Evolutionary conservation across 495 filamentous ascomycete genomes (phyloP), one percentile per base, ranked within the genome.

Genomic region (Aspergillus diversus): DNA sequence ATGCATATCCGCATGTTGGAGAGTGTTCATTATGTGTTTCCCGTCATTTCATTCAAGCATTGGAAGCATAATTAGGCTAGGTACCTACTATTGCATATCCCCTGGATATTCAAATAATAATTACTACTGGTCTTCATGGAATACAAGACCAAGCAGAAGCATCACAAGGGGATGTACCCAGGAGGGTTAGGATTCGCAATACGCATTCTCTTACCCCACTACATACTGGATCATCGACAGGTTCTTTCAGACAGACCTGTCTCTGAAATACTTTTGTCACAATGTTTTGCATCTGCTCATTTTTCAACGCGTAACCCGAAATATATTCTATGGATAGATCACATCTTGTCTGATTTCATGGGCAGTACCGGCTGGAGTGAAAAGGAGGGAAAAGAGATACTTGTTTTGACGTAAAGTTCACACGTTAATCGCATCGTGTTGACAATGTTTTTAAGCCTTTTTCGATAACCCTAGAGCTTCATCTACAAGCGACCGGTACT

Each of bases 401-500:
- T 27, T 27, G 1, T 27, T 27, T 27, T 27, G 2, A 27, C 21
- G 2, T 27, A 27, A 27, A 43, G n/a, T 13, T 43, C 39, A 43
- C 12, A 43, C 39, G 9, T 43, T 11, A 43, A 15, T 11, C 39
- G n/a, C 7, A 7, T 43, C 11, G n/a, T 4, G 0, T 43, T 12
- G 39, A 5, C n/a, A n/a, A 43, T 11, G 39, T 43, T 5, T 43
- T 50, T 50, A 50, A 17, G 47, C 13, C 9, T 17, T 50, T 21
- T 67, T 66, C 81, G 80, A 84, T 12, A 69, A 68, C 16, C 66
- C 66, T 33, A 83, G 67, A 9, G 76, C 89, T 12, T 90, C 80
- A 68, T 95, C 90, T 17, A 93, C 77, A 54, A 89, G 83, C 11
- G 81, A 79, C 5, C 81, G 73, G 59, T 85, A 78, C 64, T 89